Evolutionary conservation across 192 early-diverging fungal species (phyloP).

Genomic region (Coemansia sp.): DNA sequence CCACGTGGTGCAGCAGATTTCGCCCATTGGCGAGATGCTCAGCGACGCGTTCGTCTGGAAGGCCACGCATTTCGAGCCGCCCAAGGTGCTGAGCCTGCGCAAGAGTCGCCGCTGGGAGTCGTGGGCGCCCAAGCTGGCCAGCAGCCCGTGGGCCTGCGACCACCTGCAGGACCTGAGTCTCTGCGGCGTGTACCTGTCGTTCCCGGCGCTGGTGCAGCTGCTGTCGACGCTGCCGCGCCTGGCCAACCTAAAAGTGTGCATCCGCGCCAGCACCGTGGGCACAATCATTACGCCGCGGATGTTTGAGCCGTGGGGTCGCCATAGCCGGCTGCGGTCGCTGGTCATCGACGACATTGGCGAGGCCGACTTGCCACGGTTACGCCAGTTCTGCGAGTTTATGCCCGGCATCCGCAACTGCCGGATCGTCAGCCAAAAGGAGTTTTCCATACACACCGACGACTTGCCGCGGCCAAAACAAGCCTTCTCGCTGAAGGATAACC

Average conservation of each 20-base stretch:
- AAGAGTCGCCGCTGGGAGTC: conserved; percentile 44
- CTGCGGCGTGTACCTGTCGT: conserved; percentile 48
- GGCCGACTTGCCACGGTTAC: conserved; percentile 36
- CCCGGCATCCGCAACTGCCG: conserved; percentile 47
- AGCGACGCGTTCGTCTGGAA: conserved; percentile 49
- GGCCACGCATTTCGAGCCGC: conserved; percentile 43
- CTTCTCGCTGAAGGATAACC: background rate
- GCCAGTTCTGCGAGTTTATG: conserved; percentile 49
- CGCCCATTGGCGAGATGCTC: conserved; percentile 52
- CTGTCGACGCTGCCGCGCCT: conserved; percentile 40
- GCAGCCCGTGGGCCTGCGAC: conserved; percentile 43
- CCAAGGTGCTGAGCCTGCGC: conserved; percentile 46
- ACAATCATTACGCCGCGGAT: conserved; percentile 36
- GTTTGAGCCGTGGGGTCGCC: conserved; percentile 54
- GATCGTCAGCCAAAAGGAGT: conserved; percentile 23
- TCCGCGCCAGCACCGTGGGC: conserved; percentile 34
- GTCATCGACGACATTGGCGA: conserved; percentile 49
- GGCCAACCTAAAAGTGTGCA: conserved; percentile 39
- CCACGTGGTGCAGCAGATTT: conserved; percentile 49
- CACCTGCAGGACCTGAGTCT: conserved; percentile 37
- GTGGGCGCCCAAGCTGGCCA: conserved; percentile 53
- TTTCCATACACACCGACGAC: background rate
- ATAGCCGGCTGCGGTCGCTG: conserved; percentile 37
- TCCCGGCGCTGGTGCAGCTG: conserved; percentile 49
- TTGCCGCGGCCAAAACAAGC: background rate